Base-by-base conservation (phyloP, 257 asterid genomes). In the Plantago major region DNA sequence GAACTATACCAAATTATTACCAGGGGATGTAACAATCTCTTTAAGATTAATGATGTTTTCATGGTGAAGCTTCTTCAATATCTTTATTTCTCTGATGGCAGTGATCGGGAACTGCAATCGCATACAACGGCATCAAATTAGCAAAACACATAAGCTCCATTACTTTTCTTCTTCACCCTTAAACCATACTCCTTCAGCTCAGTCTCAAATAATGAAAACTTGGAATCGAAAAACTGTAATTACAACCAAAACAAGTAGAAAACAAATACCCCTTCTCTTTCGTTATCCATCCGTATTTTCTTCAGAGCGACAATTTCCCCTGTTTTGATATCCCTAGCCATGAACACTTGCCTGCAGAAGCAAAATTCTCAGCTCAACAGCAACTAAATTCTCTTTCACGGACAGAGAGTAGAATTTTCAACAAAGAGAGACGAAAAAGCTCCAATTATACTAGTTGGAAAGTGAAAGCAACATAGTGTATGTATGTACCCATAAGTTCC, bases 241-340 rank as follows among this genome's bases (percentile, higher is more conserved):
- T 54, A 58, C 47, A 5, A 22, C 48, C 10, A 13, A 53, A 48
- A 13, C 62, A 37, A 46, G 42, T 5, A 46, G n/a, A 65, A 65
- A 69, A 71, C 55, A 67, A n/a, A 63, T 83, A 86, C 96, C 85
- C 96, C 96, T 71, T 89, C 96, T 76, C 90, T 81, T 72, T 89
- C 96, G 57, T 89, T 89, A 80, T 89, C 96, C 96, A 89, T 89
- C 49, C 96, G 74, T 22, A 89, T 89, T 82, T 89, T 89, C 87
- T 89, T 89, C 84, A 89, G 62, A 37, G 96, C 96, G 69, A 89
- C 96, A 74, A 89, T 89, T 73, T 89, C 96, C 54, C 95, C 95
- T 3, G 96, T 89, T 77, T 69, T 57, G 56, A 76, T 83, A 73
- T 89, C 96, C 76, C 71, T 83, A 26, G 96, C 96, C 90, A 83